Base-by-base conservation (phyloP, 192 early-diverging fungal genomes). In the Umbelopsis isabellina region DNA sequence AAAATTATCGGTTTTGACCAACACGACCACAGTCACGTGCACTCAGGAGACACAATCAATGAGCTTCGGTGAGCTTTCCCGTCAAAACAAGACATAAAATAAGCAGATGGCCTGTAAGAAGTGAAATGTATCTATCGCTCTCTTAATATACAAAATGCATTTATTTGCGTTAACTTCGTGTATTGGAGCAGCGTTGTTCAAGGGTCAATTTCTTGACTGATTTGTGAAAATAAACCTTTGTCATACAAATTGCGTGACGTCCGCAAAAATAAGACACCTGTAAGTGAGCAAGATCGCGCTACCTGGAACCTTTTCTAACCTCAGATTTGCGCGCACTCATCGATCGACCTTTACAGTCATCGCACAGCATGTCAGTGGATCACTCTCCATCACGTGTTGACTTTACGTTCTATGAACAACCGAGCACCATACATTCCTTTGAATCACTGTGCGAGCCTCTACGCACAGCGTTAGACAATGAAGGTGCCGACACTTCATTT, bases 351-450 rank as follows among this genome's bases (percentile, higher is more conserved):
- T 35, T 27, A 30, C 27, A 61, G 55, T 61, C 55, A 27, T 37
- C 18, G 55, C 30, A 27, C 13, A 61, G 55, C 55, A 61, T 61
- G 55, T 35, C 55, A 61, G 27, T 61, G 30, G 55, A 61, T 30
- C 55, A 30, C 25, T 61, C 55, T 30, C 67, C 66, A 68, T 44
- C 72, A 50, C 50, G 65, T 65, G 64, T 75, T 67, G 74, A 75
- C 27, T 75, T 71, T 47, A 75, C 70, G n/a, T 75, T 71, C 61
- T 75, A 75, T 55, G 69, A 75, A 49, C 74, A 75, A 50, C 74
- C 74, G 25, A 71, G 74, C 65, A 75, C 74, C 35, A 70, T 75
- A 50, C 70, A 66, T 11, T 71, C 66, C 21, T 75, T 75, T 75
- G 74, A 75, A 67, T 51, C 69, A n/a, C 47, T 75, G 15, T 51